A percentile compares a stretch with the other conserved stretches of the same genome.
These are phyloP conservation scores for Carex kokanica DNA, from an alignment of 176 grass and related monocot genomes.

Conservation along the genomic window DNA sequence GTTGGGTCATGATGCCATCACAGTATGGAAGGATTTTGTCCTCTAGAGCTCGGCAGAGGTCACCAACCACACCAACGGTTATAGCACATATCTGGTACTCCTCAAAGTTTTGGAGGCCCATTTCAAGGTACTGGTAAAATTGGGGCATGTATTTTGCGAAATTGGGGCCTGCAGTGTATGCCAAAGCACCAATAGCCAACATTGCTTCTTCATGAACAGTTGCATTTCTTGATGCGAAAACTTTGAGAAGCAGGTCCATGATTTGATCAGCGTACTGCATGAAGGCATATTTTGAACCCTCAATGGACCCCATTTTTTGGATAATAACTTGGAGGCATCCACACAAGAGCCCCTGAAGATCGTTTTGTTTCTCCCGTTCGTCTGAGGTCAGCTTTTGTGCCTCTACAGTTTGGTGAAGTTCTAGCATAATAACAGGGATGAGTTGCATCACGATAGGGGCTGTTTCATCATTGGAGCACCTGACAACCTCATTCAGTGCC, in stretches of 20 bases:
- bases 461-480: slow-evolving; percentile 68
- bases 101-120: slow-evolving; percentile 91
- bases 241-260: slow-evolving; percentile 83
- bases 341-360: slow-evolving; percentile 76
- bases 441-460: slow-evolving; percentile 71
- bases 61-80: slow-evolving; percentile 78
- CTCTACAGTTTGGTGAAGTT: slow-evolving; percentile 72
- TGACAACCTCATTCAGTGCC: slow-evolving; percentile 79
- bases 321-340: slow-evolving; percentile 82
- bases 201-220: slow-evolving; percentile 91
- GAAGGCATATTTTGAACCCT: slow-evolving; percentile 68
- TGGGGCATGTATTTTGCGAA: slow-evolving; percentile 83
- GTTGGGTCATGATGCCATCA: slow-evolving; percentile 84
- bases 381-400: slow-evolving; percentile 63
- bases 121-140: slow-evolving; percentile 85
- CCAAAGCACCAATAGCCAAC: slow-evolving; percentile 86
- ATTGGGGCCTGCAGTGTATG: slow-evolving; percentile 67
- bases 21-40: slow-evolving; percentile 81
- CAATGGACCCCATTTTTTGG: slow-evolving; percentile 71
- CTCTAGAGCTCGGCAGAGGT: slow-evolving; percentile 73
- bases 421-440: slow-evolving; percentile 72
- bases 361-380: slow-evolving; percentile 75
- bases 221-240: slow-evolving; percentile 69
- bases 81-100: slow-evolving; percentile 92
- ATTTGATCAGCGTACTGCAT: slow-evolving; percentile 80